Percentiles rank a stretch among this genome's conserved stretches.
These are phyloP conservation scores for Urochloa ruziziensis DNA, from an alignment of 176 grass and related monocot species.

Conservation along the genomic window DNA sequence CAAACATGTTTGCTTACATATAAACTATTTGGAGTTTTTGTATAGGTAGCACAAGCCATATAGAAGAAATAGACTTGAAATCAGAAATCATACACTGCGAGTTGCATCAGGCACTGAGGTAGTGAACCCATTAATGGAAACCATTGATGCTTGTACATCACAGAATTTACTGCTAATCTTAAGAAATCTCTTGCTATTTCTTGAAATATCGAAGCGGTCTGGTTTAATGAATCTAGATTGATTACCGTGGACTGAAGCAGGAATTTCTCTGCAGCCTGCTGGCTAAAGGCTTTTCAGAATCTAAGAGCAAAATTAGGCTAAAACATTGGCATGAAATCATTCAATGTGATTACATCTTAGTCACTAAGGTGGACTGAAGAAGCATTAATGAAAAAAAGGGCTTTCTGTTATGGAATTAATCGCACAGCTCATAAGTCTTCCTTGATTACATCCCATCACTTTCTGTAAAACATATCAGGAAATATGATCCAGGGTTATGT, in stretches of 20 bases:
- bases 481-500: background rate
- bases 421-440: background rate
- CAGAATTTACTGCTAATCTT: background rate
- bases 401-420: background rate
- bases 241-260: background rate
- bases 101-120: background rate
- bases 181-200: background rate
- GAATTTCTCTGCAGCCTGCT: background rate
- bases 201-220: slow-evolving; percentile 1
- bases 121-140: background rate
- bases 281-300: background rate
- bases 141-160: background rate
- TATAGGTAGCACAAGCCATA: background rate
- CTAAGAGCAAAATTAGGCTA: background rate
- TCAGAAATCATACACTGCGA: background rate
- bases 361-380: background rate
- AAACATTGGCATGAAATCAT: background rate
- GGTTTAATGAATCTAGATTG: background rate
- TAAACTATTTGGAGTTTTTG: background rate
- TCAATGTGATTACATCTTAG: background rate
- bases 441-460: background rate
- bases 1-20: background rate
- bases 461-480: background rate
- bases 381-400: background rate
- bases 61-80: background rate